Base-by-base conservation (phyloP, 2,329 filamentous ascomycete genomes). In the Cephalotrichum gorgonifer region DNA sequence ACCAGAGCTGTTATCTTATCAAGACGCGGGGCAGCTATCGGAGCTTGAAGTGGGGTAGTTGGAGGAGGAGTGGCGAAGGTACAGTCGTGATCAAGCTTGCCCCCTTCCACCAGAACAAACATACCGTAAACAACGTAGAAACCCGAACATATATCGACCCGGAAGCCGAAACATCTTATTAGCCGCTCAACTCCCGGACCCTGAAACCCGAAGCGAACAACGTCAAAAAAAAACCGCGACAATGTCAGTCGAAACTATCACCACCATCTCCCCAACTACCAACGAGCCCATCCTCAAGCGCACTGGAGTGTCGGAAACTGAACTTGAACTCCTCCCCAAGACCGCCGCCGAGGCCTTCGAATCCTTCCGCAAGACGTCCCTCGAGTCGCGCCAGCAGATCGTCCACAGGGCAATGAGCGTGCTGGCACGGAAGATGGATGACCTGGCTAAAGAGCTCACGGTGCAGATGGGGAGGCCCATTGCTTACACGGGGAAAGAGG, bases 401-500 rank as follows among this genome's bases (percentile, higher is more conserved):
- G 81, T 96, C 58, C 82, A 79, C 58, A 87, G 85, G 59, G 89
- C 90, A 1, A 70, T 97, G 42, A 76, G 83, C 53, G 67, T 87
- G 4, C 73, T 97, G 26, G 67, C 70, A 15, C 76, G 81, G 45
- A 83, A 81, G 62, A 78, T 89, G 64, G 85, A 93, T 80, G 85
- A 82, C 53, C 74, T 97, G 30, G 89, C 85, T 6, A 76, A 80
- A 56, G 90, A 96, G 64, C 71, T 97, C 52, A 96, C 90, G 0
- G 83, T 88, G 63, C 90, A 97, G 71, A 97, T 97, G 90, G 91
- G 91, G 39, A 78, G 91, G 20, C 91, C 91, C 30, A 95, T 96
- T 59, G 78, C 85, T 33, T 96, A 91, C 64, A 86, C 87, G 0
- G 82, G 77, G 43, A 88, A 82, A 56, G 91, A 97, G 70, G 76